These are phyloP conservation scores for Penicillium desertorum DNA, from an alignment of 495 filamentous ascomycete genomes.

Conservation along the genomic window DNA sequence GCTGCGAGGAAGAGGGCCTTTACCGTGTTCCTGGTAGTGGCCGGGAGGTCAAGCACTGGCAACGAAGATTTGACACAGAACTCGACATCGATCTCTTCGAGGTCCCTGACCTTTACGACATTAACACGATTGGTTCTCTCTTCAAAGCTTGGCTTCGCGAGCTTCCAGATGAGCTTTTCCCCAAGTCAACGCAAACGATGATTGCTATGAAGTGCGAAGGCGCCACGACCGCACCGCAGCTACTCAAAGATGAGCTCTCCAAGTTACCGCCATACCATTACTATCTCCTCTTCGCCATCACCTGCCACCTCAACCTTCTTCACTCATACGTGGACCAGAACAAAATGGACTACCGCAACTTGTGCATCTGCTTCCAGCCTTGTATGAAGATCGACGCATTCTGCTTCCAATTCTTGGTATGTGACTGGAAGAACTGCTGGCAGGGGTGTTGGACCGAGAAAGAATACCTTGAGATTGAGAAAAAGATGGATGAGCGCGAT, in stretches of 20 bases:
- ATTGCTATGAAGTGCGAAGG: slow-evolving; percentile 72
- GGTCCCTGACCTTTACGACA: slow-evolving; percentile 80
- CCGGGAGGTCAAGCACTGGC: slow-evolving; percentile 81
- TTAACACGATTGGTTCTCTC: slow-evolving; percentile 89
- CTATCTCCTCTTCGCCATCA: slow-evolving; percentile 93
- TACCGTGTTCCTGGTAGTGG: slow-evolving; percentile 86
- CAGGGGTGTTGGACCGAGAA: slow-evolving; percentile 92
- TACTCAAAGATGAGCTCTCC: slow-evolving; percentile 85
- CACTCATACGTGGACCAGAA: slow-evolving; percentile 83
- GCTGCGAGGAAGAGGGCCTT: slow-evolving; percentile 84
- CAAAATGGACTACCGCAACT: slow-evolving; percentile 91
- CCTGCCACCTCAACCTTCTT: slow-evolving; percentile 85
- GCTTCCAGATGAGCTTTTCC: slow-evolving; percentile 86
- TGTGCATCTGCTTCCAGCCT: slow-evolving; percentile 93
- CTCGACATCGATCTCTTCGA: slow-evolving; percentile 83
- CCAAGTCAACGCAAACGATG: slow-evolving; percentile 71
- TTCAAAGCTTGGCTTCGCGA: slow-evolving; percentile 93
- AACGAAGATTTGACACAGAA: slow-evolving; percentile 83
- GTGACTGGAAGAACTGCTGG: slow-evolving; percentile 93
- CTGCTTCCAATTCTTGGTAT: slow-evolving; percentile 88
- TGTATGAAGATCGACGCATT: slow-evolving; percentile 89
- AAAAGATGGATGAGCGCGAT: slow-evolving; percentile 52
- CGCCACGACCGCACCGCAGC: slow-evolving; percentile 71
- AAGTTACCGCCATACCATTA: slow-evolving; percentile 90
- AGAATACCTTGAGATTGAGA: slow-evolving; percentile 72